A percentile compares a stretch with the other conserved stretches of the same genome.
Evolutionary conservation across 306 rosid species (phyloP).

Genomic region (Medicago ruthenica): DNA sequence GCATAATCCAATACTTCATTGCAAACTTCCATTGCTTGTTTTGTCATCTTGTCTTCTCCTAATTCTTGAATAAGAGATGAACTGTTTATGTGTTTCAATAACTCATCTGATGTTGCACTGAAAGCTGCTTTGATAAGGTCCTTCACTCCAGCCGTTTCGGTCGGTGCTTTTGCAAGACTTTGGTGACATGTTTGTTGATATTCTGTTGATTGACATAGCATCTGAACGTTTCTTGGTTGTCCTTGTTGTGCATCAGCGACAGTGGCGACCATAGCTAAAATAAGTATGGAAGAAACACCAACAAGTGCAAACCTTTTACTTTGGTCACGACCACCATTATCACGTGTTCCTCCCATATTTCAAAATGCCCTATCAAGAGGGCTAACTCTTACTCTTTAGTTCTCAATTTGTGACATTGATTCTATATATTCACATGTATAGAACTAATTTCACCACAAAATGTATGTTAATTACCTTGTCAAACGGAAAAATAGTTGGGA

Average conservation of each 20-base stretch:
- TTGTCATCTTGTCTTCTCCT: conserved; percentile 56
- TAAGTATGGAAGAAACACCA: conserved; percentile 44
- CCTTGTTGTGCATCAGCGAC: background rate
- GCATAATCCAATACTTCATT: conserved; percentile 64
- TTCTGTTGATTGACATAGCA: conserved; percentile 64
- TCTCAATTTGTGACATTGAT: background rate
- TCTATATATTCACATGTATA: conserved; percentile 24
- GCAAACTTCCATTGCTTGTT: conserved; percentile 63
- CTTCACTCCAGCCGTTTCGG: conserved; percentile 47
- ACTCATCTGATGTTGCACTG: conserved; percentile 36
- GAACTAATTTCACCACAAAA: background rate
- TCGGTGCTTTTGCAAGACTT: conserved; percentile 27
- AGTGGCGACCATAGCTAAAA: conserved; percentile 36
- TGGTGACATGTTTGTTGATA: conserved; percentile 61
- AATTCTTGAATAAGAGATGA: conserved; percentile 45
- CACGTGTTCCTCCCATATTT: background rate
- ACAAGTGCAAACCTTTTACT: conserved; percentile 19
- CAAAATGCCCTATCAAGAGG: conserved; percentile 34
- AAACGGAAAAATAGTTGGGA: conserved; percentile 44
- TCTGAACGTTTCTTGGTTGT: conserved; percentile 38
- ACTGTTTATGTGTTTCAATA: conserved; percentile 44
- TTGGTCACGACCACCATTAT: background rate
- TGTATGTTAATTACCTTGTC: conserved; percentile 26
- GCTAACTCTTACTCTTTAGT: background rate
- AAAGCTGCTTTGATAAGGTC: conserved; percentile 57